These are phyloP conservation scores for Venturia asperata DNA, from an alignment of 2,329 filamentous ascomycete species.

Conservation along the genomic window DNA sequence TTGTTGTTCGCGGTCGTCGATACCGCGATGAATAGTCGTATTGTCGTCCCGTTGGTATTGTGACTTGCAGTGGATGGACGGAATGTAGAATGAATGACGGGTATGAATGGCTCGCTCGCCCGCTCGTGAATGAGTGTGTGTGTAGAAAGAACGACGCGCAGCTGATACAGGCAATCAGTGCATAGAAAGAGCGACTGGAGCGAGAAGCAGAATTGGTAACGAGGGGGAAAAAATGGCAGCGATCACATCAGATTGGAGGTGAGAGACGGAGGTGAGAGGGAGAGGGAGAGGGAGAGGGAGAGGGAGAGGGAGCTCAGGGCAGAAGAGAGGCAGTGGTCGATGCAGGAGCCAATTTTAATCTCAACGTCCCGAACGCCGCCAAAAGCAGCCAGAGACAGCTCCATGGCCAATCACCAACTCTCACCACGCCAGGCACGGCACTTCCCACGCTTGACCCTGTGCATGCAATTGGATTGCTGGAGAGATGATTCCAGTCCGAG, in stretches of 20 bases:
- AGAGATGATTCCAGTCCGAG: background rate
- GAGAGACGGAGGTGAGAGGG: too few relatives aligned
- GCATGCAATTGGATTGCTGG: background rate
- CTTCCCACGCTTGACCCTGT: too few relatives aligned
- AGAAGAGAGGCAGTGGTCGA: too few relatives aligned
- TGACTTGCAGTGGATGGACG: background rate
- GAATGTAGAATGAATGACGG: background rate
- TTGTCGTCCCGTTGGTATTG: background rate
- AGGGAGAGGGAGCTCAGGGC: too few relatives aligned
- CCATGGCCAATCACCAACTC: background rate
- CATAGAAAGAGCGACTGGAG: background rate
- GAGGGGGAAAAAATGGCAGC: background rate
- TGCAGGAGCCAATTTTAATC: background rate
- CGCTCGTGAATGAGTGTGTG: constrained; percentile 2
- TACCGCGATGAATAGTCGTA: constrained; percentile 7
- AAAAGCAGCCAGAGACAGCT: background rate
- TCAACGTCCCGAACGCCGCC: constrained; percentile 3
- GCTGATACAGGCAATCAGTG: background rate
- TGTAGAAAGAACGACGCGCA: background rate
- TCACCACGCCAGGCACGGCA: background rate
- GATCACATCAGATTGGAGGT: background rate
- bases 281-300: too few relatives aligned
- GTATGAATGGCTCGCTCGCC: background rate
- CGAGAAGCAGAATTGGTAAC: background rate
- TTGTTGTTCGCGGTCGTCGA: constrained; percentile 6